Percentiles rank a stretch among this genome's conserved stretches.
Evolutionary conservation across 2,329 filamentous ascomycete species (phyloP).

Genomic region (Metarhizium album): DNA sequence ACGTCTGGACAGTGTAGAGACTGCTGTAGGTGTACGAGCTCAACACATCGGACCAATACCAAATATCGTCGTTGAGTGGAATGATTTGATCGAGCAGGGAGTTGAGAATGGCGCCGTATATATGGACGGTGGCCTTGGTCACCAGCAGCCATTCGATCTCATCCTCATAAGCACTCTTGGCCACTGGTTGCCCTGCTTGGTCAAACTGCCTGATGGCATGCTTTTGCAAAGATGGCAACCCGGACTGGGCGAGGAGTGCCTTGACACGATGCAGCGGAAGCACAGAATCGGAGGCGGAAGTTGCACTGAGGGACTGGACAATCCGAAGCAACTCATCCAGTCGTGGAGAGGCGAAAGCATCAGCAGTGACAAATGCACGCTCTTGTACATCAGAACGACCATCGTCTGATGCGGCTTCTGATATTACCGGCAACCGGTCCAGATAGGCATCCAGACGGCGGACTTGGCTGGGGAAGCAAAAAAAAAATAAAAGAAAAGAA

Average conservation of each 20-base stretch:
- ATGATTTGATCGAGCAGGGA: constrained; percentile 74
- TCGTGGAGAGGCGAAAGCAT: constrained; percentile 39
- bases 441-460: constrained; percentile 54
- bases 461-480: constrained; percentile 48
- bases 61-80: constrained; percentile 74
- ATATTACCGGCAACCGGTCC: constrained; percentile 42
- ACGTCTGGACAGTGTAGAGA: constrained; percentile 78
- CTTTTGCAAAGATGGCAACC: constrained; percentile 31
- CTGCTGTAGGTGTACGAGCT: constrained; percentile 68
- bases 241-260: constrained; percentile 51
- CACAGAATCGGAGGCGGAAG: constrained; percentile 51
- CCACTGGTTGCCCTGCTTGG: constrained; percentile 13
- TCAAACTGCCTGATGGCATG: constrained; percentile 24
- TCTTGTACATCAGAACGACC: constrained; percentile 26
- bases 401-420: constrained; percentile 30
- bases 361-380: constrained; percentile 23
- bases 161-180: constrained; percentile 48
- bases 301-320: constrained; percentile 60
- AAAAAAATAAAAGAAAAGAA: neutral
- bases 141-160: constrained; percentile 87
- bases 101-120: constrained; percentile 70
- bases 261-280: constrained; percentile 51
- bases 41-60: constrained; percentile 90
- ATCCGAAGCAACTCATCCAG: constrained; percentile 55
- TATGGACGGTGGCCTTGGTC: constrained; percentile 85